These are phyloP conservation scores for Suillus spraguei DNA, from an alignment of 768 basidiomycete genomes.

Conservation along the genomic window DNA sequence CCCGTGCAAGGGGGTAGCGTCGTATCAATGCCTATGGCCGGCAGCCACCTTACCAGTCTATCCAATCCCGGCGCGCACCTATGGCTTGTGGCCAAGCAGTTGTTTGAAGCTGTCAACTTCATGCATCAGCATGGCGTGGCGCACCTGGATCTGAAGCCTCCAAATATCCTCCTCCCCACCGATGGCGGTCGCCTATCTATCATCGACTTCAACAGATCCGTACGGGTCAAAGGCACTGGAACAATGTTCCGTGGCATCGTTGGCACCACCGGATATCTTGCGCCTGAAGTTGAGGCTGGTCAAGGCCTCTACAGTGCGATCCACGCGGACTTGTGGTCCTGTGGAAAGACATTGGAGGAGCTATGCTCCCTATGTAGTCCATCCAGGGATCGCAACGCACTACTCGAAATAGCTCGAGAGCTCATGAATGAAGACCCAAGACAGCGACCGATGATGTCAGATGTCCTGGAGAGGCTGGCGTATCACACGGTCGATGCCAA, in stretches of 20 bases:
- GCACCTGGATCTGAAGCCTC: slow-evolving; percentile 24
- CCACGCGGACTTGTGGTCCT: slow-evolving; percentile 8
- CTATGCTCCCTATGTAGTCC: not conserved
- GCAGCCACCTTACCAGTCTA: no score
- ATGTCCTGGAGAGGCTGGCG: no score
- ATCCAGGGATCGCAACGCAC: no score
- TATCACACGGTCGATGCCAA: no score
- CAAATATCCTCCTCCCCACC: slow-evolving; percentile 12
- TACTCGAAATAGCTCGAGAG: no score
- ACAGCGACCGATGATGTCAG: no score
- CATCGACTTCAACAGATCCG: slow-evolving; percentile 10
- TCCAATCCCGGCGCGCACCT: no score
- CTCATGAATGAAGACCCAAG: no score
- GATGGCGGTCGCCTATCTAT: slow-evolving; percentile 5
- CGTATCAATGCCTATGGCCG: not conserved
- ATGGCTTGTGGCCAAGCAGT: not conserved
- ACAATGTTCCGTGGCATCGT: not conserved
- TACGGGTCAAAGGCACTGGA: not conserved
- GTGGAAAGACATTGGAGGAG: slow-evolving; percentile 7
- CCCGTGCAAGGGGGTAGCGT: not conserved
- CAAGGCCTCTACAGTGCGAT: not conserved
- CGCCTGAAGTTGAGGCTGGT: not conserved
- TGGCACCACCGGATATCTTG: slow-evolving; percentile 2
- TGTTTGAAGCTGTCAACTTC: slow-evolving; percentile 16
- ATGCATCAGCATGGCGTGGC: slow-evolving; percentile 21